Base-by-base conservation (phyloP, 345 rosid species). In the Pugionium cornutum region DNA sequence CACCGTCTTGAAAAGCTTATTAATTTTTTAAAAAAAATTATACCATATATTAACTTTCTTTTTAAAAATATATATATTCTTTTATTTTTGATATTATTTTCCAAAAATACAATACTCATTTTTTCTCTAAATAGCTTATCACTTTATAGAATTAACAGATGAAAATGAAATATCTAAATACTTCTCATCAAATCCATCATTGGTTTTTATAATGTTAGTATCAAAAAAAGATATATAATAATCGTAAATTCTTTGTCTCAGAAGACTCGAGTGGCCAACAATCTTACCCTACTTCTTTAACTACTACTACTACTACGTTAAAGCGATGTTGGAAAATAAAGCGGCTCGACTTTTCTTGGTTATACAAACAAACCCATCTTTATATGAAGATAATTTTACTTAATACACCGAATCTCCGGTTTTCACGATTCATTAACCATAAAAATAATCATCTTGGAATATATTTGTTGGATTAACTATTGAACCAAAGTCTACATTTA, bases 281-380 rank as follows among this genome's bases (percentile, higher is more conserved):
- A 61, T 67, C 58, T 40, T 74, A 54, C 77, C 77, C 77, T 67
- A 74, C 73, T 54, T 52, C 77, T 55, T 67, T 74, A 67, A 67
- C 18, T 18, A 18, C 76, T 66, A 74, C 73, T 73, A 58, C 71
- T 66, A 39, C 66, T 66, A 18, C 66, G 50, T 52, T 48, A 74
- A 74, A 67, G 68, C 77, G 44, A 74, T 62, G 35, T 58, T 61
- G 58, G 33, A 30, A 61, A 74, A 31, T n/a, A 74, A 67, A 74
- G 68, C 56, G 67, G 72, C 62, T 73, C 72, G 50, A 60, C 67
- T 66, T 73, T 73, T 67, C 63, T 61, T 61, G 60, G 45, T 36
- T 52, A 35, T 4, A 40, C 57, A 51, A 58, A 35, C 8, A 48
- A 55, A 64, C 30, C 32, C 32, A 54, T 48, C 56, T n/a, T 34